Base-by-base conservation (phyloP, 179 eudicot genomes). In the Carnegiea gigantea region DNA sequence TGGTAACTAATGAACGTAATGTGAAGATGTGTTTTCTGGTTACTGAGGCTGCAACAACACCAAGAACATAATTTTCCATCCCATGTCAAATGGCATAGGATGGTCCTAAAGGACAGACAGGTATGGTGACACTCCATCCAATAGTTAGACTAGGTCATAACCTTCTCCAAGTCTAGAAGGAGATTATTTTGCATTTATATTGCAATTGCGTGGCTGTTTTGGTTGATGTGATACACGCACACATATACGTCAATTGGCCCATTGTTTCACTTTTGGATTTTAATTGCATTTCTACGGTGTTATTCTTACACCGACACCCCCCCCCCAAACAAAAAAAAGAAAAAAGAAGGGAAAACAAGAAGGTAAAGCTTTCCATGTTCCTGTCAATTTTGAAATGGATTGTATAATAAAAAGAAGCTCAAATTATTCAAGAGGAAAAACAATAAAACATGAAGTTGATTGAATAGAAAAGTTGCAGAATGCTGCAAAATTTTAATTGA, bases 51-150 rank as follows among this genome's bases (percentile, higher is more conserved):
- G 78, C 26, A 79, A 75, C 75, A 30, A 62, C 79, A 70, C 75
- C 77, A 77, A 82, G 12, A 76, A 77, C 60, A 38, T 77, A 73
- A 10, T 75, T 54, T 76, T 79, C 78, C 77, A 82, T 80, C 28
- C 78, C n/a, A n/a, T 85, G 83, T 85, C 85, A 75, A 73, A 74
- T 85, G 6, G 65, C 80, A 68, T 26, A 67, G 73, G 82, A 73
- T 67, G 76, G 71, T 73, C 79, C 81, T 28, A 1, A 28, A 33
- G 44, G 20, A 33, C 43, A 68, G 44, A 30, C 73, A 68, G 9
- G 5, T 30, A 5, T 68, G 38, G 38, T 68, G 73, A 68, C 15
- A 17, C 73, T 78, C 74, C 36, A 79, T 15, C 40, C 36, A 81
- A 51, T 74, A 79, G 76, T 78, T 33, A 64, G 78, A 75, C 36